A percentile compares a stretch with the other conserved stretches of the same genome.
Conservation (phyloP, 208 protist species). For the Acanthamoeba divionensis region DNA sequence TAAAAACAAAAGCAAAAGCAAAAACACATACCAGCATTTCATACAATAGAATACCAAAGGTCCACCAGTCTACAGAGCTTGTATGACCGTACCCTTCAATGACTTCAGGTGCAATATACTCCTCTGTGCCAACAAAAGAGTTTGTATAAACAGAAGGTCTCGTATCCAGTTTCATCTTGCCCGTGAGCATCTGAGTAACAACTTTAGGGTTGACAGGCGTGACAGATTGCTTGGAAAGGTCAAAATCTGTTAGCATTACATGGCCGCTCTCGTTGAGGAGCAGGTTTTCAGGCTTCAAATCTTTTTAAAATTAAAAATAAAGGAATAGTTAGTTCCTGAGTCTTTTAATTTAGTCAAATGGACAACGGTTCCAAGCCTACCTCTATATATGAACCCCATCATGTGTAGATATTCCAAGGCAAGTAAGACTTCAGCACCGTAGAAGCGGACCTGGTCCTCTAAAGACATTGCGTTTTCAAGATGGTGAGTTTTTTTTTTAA, state of each 20-base stretch:
- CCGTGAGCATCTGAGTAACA: neutral
- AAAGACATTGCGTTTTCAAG: neutral
- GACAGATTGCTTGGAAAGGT: constrained; percentile 81
- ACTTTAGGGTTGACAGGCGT: constrained; percentile 6
- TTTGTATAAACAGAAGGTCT: constrained; percentile 60
- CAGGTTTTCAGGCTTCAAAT: constrained; percentile 95
- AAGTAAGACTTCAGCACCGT: constrained; percentile 91
- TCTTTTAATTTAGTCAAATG: neutral
- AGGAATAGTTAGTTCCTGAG: neutral
- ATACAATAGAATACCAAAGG: constrained; percentile 74
- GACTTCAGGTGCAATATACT: constrained; percentile 75
- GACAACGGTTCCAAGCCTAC: constrained; percentile 35
- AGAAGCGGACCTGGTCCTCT: constrained; percentile 77
- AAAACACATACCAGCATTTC: constrained; percentile 64
- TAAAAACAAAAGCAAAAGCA: too few relatives aligned
- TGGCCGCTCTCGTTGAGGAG: constrained; percentile 89
- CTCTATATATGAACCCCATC: constrained; percentile 90
- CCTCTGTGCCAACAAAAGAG: constrained; percentile 75
- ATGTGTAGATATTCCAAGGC: constrained; percentile 94
- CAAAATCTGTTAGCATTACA: constrained; percentile 94
- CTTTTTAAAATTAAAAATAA: constrained; percentile 30
- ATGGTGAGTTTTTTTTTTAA: neutral
- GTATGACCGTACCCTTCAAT: constrained; percentile 65
- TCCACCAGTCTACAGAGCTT: constrained; percentile 72
- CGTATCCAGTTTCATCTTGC: constrained; percentile 41